Percentiles rank a stretch among this genome's conserved stretches.
Evolutionary conservation across 2,329 filamentous ascomycete species (phyloP).

Genomic region (Celoporthe dispersa): DNA sequence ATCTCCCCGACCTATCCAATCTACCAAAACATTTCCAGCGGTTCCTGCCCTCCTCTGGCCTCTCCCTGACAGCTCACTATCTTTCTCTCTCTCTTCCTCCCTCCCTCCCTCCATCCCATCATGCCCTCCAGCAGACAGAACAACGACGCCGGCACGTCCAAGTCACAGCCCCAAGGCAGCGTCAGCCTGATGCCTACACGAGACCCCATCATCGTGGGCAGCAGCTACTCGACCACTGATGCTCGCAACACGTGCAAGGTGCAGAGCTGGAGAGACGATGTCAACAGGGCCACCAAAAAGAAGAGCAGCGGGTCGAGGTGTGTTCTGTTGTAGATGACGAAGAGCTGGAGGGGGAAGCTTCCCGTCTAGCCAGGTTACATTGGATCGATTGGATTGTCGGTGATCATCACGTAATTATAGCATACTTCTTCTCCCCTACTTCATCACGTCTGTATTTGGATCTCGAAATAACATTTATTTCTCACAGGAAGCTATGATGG

Average conservation of each 20-base stretch:
- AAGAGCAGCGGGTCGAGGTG: not conserved
- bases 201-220: not conserved
- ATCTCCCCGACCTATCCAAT: not conserved
- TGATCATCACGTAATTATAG: not conserved
- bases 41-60: not conserved
- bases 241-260: not conserved
- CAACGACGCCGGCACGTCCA: not conserved
- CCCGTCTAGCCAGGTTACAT: not conserved
- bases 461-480: not conserved
- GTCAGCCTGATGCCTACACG: not conserved
- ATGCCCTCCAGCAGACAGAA: not conserved
- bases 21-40: not conserved
- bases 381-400: not conserved
- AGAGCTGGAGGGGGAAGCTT: not conserved
- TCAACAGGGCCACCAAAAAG: not conserved
- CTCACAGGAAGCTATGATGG: not conserved
- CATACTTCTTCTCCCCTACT: not conserved
- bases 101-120: too few relatives aligned
- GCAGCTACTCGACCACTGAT: not conserved
- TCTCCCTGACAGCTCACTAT: not conserved
- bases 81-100: not conserved
- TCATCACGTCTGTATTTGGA: not conserved
- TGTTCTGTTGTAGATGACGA: not conserved
- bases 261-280: not conserved
- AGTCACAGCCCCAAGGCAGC: not conserved